phyloP scores from a whole-genome alignment of 306 rosid genomes.

The Cicer pinnatifidum region DNA sequence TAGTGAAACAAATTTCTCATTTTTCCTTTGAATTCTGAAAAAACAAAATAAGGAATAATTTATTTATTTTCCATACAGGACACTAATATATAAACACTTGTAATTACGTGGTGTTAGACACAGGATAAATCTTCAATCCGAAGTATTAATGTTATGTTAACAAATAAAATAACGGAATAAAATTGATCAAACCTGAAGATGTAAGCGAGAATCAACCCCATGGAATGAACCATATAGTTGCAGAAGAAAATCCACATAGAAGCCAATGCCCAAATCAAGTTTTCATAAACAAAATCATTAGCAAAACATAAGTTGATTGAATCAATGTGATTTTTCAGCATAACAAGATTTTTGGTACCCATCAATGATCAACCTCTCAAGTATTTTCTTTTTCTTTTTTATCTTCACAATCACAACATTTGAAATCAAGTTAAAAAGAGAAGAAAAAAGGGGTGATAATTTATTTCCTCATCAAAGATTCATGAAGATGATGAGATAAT shows the following conservation, averaged over 20 bases:
- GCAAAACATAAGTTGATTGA: constrained; percentile 19
- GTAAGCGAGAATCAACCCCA: constrained; percentile 48
- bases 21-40: constrained; percentile 49
- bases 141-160: background rate
- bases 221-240: constrained; percentile 43
- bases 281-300: constrained; percentile 47
- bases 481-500: constrained; percentile 43
- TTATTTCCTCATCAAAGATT: constrained; percentile 12
- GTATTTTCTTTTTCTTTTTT: background rate
- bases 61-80: background rate
- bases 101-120: no score
- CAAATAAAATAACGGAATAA: background rate
- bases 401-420: background rate
- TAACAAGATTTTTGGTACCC: constrained; percentile 51
- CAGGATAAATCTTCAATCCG: no score
- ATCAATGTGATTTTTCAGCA: constrained; percentile 49
- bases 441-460: background rate
- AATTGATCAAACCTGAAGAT: constrained; percentile 55
- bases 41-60: background rate
- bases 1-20: constrained; percentile 9
- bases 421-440: constrained; percentile 41
- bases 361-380: constrained; percentile 41
- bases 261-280: constrained; percentile 52
- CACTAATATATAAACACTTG: no score
- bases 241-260: constrained; percentile 49